These are phyloP conservation scores for Suillus variegatus DNA, from an alignment of 768 basidiomycete species.

Conservation along the genomic window DNA sequence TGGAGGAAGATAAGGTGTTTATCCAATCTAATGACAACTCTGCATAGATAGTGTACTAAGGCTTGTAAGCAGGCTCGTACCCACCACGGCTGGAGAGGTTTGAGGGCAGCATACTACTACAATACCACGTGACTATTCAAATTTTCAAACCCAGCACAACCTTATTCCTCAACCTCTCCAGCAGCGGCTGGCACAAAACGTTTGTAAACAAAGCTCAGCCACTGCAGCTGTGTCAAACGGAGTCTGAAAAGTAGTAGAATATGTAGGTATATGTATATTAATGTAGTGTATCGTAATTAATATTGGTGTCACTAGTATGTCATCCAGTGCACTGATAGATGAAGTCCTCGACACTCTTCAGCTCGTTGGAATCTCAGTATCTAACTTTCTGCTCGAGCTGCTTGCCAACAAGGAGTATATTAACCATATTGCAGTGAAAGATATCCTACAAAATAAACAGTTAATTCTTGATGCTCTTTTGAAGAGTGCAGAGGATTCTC, in stretches of 20 bases:
- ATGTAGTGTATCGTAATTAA: neutral
- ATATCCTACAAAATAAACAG: neutral
- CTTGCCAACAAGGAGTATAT: constrained; percentile 1
- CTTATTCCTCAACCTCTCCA: neutral
- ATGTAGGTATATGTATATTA: constrained; percentile 4
- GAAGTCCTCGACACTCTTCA: neutral
- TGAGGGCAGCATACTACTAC: no score
- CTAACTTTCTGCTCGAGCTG: neutral
- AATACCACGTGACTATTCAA: no score
- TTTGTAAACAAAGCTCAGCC: constrained; percentile 8
- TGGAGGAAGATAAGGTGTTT: no score
- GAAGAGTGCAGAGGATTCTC: neutral
- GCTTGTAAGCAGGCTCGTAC: no score
- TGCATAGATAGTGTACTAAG: no score
- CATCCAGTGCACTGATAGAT: neutral
- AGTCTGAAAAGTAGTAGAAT: neutral
- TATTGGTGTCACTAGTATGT: neutral
- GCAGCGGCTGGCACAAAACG: constrained; percentile 7
- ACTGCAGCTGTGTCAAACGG: neutral
- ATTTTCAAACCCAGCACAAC: neutral
- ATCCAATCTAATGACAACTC: no score
- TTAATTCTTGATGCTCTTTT: neutral
- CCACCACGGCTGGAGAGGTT: no score
- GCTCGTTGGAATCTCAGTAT: neutral
- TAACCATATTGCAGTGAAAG: neutral